Conservation (phyloP, 306 rosid genomes). For the Vigna mungo region DNA sequence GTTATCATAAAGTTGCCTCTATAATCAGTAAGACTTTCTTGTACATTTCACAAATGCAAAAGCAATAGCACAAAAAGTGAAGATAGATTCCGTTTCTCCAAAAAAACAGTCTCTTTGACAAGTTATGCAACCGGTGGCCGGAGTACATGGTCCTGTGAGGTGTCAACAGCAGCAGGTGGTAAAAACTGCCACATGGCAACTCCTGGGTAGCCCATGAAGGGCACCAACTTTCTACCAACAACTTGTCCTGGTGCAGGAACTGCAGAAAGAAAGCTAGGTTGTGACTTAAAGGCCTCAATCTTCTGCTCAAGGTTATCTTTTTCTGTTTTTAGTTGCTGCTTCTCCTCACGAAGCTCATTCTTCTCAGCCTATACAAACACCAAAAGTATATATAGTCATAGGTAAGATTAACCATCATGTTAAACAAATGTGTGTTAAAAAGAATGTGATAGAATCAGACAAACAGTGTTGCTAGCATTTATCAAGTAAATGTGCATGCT, state of each 20-base stretch:
- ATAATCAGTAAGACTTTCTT: neutral
- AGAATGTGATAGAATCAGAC: neutral
- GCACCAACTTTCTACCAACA: constrained; percentile 68
- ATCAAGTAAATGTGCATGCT: neutral
- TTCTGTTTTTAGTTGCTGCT: constrained; percentile 78
- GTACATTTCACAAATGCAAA: neutral
- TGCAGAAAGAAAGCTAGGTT: constrained; percentile 61
- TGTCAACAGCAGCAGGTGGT: constrained; percentile 79
- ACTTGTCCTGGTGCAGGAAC: constrained; percentile 66
- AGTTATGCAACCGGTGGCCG: constrained; percentile 86
- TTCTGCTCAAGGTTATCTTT: constrained; percentile 68
- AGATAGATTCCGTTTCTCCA: constrained; percentile 22
- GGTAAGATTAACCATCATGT: neutral
- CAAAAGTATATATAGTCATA: neutral
- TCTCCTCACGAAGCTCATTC: constrained; percentile 83
- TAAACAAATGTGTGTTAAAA: neutral
- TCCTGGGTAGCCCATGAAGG: constrained; percentile 77
- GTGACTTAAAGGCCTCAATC: constrained; percentile 56
- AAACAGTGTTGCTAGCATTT: neutral
- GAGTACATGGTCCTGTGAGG: constrained; percentile 85
- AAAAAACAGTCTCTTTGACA: constrained; percentile 1
- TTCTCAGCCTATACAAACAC: constrained; percentile 70
- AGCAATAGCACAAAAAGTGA: neutral
- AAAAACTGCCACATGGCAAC: constrained; percentile 91
- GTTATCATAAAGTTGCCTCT: constrained; percentile 8